Percentiles rank a stretch among this genome's conserved stretches.
phyloP scores from a whole-genome alignment of 2,329 filamentous ascomycete genomes.

The Tetracladium maxilliforme region DNA sequence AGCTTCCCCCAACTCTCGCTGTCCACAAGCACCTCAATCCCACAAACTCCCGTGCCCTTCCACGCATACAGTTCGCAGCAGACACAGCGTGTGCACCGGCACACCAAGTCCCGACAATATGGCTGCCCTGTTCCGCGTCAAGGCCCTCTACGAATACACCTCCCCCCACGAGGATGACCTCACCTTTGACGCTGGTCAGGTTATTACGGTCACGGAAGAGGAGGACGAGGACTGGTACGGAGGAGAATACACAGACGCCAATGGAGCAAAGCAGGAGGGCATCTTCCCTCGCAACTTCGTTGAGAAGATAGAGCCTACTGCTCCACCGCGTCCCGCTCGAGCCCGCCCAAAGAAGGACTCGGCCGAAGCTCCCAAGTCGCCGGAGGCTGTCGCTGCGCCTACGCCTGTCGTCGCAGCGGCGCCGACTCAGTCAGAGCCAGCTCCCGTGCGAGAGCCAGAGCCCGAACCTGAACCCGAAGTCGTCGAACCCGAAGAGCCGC shows the following conservation, averaged over 20 bases:
- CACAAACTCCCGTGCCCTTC: too few species aligned
- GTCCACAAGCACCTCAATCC: too few species aligned
- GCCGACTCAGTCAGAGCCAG: constrained; percentile 16
- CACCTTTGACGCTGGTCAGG: constrained; percentile 68
- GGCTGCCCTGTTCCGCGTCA: constrained; percentile 75
- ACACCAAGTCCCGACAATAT: too few species aligned
- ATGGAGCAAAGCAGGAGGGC: constrained; percentile 63
- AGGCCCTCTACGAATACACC: constrained; percentile 86
- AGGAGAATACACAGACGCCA: constrained; percentile 70
- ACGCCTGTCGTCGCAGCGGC: constrained; percentile 20
- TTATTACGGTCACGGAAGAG: constrained; percentile 85
- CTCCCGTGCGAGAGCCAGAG: constrained; percentile 16
- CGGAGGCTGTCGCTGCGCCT: constrained; percentile 14
- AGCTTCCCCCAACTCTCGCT: too few species aligned
- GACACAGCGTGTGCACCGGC: too few species aligned
- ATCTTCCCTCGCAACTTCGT: constrained; percentile 97
- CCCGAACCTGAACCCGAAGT: constrained; percentile 20
- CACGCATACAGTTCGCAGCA: too few species aligned
- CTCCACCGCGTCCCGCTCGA: constrained; percentile 73
- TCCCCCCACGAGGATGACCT: constrained; percentile 93
- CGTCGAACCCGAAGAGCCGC: constrained; percentile 18
- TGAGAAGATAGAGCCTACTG: constrained; percentile 83
- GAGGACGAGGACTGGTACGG: constrained; percentile 92
- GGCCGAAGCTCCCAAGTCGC: constrained; percentile 7
- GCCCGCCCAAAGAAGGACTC: constrained; percentile 46